Evolutionary conservation across 805 yeast genomes (phyloP).

Genomic region (Kuraishia piskuri): DNA sequence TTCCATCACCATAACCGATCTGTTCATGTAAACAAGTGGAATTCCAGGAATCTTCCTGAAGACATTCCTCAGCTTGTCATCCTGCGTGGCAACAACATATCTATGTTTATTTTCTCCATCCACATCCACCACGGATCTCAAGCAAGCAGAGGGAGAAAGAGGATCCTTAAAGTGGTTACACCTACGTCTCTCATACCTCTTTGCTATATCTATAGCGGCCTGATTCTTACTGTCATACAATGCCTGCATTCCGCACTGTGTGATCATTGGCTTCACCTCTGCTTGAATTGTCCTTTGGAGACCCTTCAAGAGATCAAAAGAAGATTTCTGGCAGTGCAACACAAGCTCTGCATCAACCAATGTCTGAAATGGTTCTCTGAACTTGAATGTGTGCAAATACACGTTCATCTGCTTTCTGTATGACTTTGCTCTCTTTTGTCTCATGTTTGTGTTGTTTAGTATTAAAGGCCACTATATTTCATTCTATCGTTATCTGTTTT

Average conservation of each 20-base stretch:
- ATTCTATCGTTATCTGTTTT: too few relatives aligned
- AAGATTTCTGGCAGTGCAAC: conserved; percentile 52
- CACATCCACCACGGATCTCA: conserved; percentile 57
- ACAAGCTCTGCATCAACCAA: conserved; percentile 78
- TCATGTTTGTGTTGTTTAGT: conserved; percentile 39
- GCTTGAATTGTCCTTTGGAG: conserved; percentile 75
- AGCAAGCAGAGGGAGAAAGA: conserved; percentile 63
- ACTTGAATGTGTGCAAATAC: conserved; percentile 77
- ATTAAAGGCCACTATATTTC: background rate
- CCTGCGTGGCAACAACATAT: conserved; percentile 82
- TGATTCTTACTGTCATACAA: conserved; percentile 67
- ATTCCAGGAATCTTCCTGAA: conserved; percentile 81
- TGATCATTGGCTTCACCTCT: conserved; percentile 82
- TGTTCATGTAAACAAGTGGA: conserved; percentile 78
- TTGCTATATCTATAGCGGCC: conserved; percentile 73
- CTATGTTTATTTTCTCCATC: conserved; percentile 83
- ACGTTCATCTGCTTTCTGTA: conserved; percentile 90
- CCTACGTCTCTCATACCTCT: conserved; percentile 80
- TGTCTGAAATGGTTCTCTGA: conserved; percentile 90
- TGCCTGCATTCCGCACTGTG: conserved; percentile 91
- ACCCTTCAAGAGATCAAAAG: conserved; percentile 76
- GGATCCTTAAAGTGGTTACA: conserved; percentile 59
- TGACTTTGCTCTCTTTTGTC: conserved; percentile 92
- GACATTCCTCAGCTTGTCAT: conserved; percentile 55
- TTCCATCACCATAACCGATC: conserved; percentile 95